Base-by-base conservation (phyloP, 768 basidiomycete species). In the Lyophyllum semitale region DNA sequence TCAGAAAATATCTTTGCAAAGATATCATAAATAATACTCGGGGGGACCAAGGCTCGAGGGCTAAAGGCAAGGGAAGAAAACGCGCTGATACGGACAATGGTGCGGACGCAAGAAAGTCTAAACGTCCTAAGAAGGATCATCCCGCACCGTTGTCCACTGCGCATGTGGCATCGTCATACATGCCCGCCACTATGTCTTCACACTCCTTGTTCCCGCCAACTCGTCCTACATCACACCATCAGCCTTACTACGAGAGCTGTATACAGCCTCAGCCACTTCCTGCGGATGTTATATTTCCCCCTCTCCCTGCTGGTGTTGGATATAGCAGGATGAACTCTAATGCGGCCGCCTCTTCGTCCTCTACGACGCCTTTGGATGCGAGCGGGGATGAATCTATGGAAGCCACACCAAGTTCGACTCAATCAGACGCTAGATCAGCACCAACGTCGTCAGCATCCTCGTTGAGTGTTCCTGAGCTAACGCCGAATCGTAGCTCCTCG, bases 251-350 rank as follows among this genome's bases (percentile, higher is more conserved):
- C 64, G 82, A 84, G 48, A 81, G 77, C 35, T 85, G 84, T 54
- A 54, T 81, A 41, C 75, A 77, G 54, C 74, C 76, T 15, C 79
- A 81, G 49, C 63, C 66, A 18, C 48, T 78, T 4, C 78, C 85
- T 5, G 77, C 84, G 8, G 89, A 88, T 29, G 76, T 89, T 27
- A 83, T 91, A 30, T 91, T 91, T 68, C 89, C 89, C 47, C 87
- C 88, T 1, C 70, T 91, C 3, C 89, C 89, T 15, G 72, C 84
- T 5, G 71, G 70, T 12, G 68, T 74, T 51, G 69, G 71, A 5
- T 72, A 72, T 53, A 67, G 65, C 59, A 55, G 70, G 59, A 55
- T 72, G 8, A 54, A 65, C 26, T 58, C 65, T 37, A 55, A 56
- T 52, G 65, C 68, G 23, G 55, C 58, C 47, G 57, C 64, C 1